Evolutionary conservation across 2,329 filamentous ascomycete genomes (phyloP).

Genomic region (Capronia epimyces): DNA sequence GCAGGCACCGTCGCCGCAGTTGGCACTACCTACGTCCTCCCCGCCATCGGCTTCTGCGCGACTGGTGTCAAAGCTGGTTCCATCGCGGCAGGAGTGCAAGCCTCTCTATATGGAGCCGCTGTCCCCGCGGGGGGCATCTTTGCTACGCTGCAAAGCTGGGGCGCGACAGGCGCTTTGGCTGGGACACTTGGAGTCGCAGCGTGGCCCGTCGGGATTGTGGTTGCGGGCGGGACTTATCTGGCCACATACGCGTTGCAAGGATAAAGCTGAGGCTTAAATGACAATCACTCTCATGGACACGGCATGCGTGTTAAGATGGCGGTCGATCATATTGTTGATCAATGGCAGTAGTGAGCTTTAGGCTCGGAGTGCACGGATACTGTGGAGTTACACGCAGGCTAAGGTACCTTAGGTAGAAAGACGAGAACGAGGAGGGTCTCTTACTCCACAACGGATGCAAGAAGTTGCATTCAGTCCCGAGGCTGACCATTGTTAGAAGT

Average conservation of each 20-base stretch:
- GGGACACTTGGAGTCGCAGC: conserved; percentile 7
- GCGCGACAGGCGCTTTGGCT: conserved; percentile 7
- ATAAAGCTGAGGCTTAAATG: not conserved
- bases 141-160: conserved; percentile 12
- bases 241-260: not conserved
- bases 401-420: too few species aligned
- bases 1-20: conserved; percentile 8
- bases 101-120: conserved; percentile 1
- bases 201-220: conserved; percentile 3
- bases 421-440: too few species aligned
- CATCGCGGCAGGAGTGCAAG: conserved; percentile 8
- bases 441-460: too few species aligned
- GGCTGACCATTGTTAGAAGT: too few species aligned
- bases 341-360: too few species aligned
- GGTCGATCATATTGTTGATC: too few species aligned
- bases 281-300: too few species aligned
- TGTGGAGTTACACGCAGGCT: too few species aligned
- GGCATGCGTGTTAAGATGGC: too few species aligned
- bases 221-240: conserved; percentile 5
- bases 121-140: conserved; percentile 7
- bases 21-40: conserved; percentile 6
- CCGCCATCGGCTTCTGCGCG: conserved; percentile 10
- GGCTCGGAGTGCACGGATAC: too few species aligned
- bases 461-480: too few species aligned
- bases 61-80: conserved; percentile 8